phyloP scores from a whole-genome alignment of 768 basidiomycete genomes.

The Pleurotus djamor region DNA sequence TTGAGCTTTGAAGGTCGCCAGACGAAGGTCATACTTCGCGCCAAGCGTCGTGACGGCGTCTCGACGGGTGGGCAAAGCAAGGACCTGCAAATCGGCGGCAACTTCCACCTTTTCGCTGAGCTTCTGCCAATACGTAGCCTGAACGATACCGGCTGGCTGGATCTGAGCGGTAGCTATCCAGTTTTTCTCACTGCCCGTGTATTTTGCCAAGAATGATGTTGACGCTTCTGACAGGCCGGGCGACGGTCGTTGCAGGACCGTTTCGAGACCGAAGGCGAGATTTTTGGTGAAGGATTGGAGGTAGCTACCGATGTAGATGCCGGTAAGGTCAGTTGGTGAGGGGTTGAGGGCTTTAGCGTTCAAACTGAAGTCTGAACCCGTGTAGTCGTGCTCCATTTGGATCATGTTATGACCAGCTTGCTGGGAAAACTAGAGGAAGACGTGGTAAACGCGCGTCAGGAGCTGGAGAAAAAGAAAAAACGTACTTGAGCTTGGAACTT shows the following conservation, averaged over 20 bases:
- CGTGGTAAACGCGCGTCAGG: background rate
- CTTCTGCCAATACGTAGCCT: constrained; percentile 97
- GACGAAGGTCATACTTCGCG: constrained; percentile 94
- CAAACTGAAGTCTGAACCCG: constrained; percentile 82
- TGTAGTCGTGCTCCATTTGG: constrained; percentile 92
- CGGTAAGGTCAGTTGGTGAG: constrained; percentile 81
- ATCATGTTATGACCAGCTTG: constrained; percentile 86
- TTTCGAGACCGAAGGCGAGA: constrained; percentile 85
- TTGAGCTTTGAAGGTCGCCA: constrained; percentile 93
- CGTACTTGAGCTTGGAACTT: constrained; percentile 88
- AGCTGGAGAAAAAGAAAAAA: constrained; percentile 6
- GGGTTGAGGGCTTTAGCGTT: constrained; percentile 92
- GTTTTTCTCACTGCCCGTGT: constrained; percentile 64
- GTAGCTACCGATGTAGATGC: constrained; percentile 90
- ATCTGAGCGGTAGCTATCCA: constrained; percentile 95
- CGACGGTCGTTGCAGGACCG: constrained; percentile 76
- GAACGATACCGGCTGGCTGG: constrained; percentile 78
- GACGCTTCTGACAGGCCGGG: constrained; percentile 69
- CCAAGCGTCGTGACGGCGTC: constrained; percentile 94
- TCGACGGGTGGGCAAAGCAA: constrained; percentile 75
- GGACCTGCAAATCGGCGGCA: constrained; percentile 88
- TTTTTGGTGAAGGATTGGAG: constrained; percentile 92
- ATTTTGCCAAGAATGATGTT: constrained; percentile 80
- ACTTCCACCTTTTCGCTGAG: constrained; percentile 95
- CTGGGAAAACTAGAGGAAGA: constrained; percentile 59